Base-by-base conservation (phyloP, 495 filamentous ascomycete genomes). In the Pseudomonodictys pantanalensis region DNA sequence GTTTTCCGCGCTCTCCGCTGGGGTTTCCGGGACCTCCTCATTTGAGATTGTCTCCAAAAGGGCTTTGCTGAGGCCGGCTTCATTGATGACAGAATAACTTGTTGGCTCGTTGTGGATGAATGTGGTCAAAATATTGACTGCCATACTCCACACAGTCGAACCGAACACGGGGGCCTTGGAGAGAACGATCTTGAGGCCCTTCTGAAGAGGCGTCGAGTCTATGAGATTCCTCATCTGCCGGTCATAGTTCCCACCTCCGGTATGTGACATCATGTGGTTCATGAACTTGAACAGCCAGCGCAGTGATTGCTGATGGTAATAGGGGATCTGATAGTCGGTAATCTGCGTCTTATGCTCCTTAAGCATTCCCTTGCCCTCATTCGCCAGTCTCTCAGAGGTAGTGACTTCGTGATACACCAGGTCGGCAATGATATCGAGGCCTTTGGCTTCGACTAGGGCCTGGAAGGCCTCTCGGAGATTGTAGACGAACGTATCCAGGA, bases 61-160 rank as follows among this genome's bases (percentile, higher is more conserved):
- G 52, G 83, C 88, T 68, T 86, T 85, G 58, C 91, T 90, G 49
- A 97, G 78, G 26, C 93, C 93, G 44, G 95, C 91, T 75, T 99
- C 95, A 17, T 88, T 88, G 63, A 99, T 91, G 17, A 95, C 90
- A 25, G 88, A 85, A 68, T 97, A 97, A 68, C 95, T 99, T 3
- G 95, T 97, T 2, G 95, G 95, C 66, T 99, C 95, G 69, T 97
- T 97, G 72, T 99, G 95, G 57, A 99, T 96, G 76, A 97, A 97
- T 67, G 86, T 92, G 72, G 88, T 92, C 25, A 97, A 78, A 63
- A 97, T 91, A 61, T 86, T 88, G 55, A 93, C 88, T 17, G 90
- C 87, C 68, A 88, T 88, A 53, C 90, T 95, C 95, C 95, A 99
- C 15, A 97, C 89, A 62, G 88, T 83, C 11, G 91, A 90, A 39